Evolutionary conservation across 139 green algal genomes (phyloP), one percentile per base, ranked within the genome.

Genomic region (Raphidocelis subcapitata): DNA sequence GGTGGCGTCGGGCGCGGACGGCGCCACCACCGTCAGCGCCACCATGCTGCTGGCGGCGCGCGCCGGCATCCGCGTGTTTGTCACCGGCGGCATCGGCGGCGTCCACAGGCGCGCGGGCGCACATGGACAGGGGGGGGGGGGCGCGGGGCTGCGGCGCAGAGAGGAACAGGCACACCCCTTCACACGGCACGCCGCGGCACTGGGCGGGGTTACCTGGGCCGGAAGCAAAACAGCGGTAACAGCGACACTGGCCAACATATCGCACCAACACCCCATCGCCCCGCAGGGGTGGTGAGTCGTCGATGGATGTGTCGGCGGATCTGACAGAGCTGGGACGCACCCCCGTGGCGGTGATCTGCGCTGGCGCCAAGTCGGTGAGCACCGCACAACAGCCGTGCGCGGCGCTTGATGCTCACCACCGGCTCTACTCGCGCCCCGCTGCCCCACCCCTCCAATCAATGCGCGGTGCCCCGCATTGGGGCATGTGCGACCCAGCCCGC

Each of bases 1-100:
- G 20, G 73, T 96, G 29, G 85, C 89, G 0, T 70, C 46, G 18
- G 28, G 75, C 5, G 3, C 82, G 23, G 88, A 96, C 54, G 95
- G 94, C 0, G 92, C 94, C 5, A 99, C 95, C 12, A 99, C 96
- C 2, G 96, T 99, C 15, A 94, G 91, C 0, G 89, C 91, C 20
- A 99, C 96, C 1, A 95, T 97, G 87, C 73, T 97, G 54, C 86
- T 99, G 36, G 94, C 96, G 3, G 69, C 84, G 8, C 51, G 81
- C 18, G 91, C 92, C 3, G 92, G 92, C 61, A 96, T 98, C 81
- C 61, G 59, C 24, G 82, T 89, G 10, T 92, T 92, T 76, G 87
- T 90, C 0, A 92, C 87, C 3, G 87, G 85, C 0, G 85, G 87
- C 47, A 87, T 93, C 62, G 85, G 86, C 0, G 85, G 88, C 20